A percentile compares a stretch with the other conserved stretches of the same genome.
These are phyloP conservation scores for Phytophthora agathidicida DNA, from an alignment of 352 stramenopile species.

Conservation along the genomic window DNA sequence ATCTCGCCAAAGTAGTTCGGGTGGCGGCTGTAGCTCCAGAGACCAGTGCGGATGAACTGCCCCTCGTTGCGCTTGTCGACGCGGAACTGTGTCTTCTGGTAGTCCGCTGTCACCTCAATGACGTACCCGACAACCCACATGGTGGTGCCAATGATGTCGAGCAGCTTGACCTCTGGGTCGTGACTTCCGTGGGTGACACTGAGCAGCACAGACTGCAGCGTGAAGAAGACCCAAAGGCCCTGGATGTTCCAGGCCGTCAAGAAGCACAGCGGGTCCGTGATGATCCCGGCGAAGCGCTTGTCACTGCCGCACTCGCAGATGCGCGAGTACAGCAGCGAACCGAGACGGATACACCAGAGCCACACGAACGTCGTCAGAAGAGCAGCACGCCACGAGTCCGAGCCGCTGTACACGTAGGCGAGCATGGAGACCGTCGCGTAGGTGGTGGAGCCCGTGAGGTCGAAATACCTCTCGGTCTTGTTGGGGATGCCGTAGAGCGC, in stretches of 20 bases:
- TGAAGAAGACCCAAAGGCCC: constrained; percentile 84
- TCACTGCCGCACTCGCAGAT: constrained; percentile 69
- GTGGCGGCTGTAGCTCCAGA: constrained; percentile 92
- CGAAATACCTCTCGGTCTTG: constrained; percentile 81
- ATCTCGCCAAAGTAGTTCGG: constrained; percentile 95
- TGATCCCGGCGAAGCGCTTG: constrained; percentile 76
- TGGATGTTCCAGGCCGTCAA: constrained; percentile 84
- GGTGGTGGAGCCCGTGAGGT: constrained; percentile 82
- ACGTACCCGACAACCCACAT: constrained; percentile 77
- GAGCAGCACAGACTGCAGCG: constrained; percentile 69
- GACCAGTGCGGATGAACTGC: constrained; percentile 79
- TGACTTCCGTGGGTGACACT: constrained; percentile 49
- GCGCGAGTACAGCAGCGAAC: constrained; percentile 78
- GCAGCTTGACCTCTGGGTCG: constrained; percentile 18
- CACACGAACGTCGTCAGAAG: constrained; percentile 73
- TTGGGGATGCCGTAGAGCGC: constrained; percentile 69
- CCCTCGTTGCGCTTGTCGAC: constrained; percentile 64
- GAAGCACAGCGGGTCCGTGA: constrained; percentile 69
- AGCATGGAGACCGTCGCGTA: constrained; percentile 67
- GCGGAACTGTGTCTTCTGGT: constrained; percentile 85
- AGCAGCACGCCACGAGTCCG: constrained; percentile 45
- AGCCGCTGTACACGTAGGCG: constrained; percentile 26
- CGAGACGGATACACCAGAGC: constrained; percentile 81
- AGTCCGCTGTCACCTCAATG: constrained; percentile 78
- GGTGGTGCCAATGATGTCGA: constrained; percentile 48